Percentiles rank a stretch among this genome's conserved stretches.
These are phyloP conservation scores for Cutaneotrichosporon sp. DNA, from an alignment of 1,284 basidiomycete genomes.

Conservation along the genomic window DNA sequence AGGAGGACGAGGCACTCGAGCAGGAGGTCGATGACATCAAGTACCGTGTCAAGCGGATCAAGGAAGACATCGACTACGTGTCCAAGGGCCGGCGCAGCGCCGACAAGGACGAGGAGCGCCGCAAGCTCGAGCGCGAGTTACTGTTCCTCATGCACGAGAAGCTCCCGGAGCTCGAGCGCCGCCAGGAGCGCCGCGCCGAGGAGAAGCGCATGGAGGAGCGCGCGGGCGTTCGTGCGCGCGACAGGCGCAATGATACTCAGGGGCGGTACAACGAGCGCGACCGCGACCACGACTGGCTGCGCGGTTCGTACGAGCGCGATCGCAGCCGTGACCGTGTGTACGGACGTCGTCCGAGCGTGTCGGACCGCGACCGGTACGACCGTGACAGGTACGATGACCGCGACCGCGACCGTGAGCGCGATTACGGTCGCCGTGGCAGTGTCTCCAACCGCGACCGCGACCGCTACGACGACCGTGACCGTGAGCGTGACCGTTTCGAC, in stretches of 20 bases:
- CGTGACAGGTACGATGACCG: constrained; percentile 9
- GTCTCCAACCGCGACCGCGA: constrained; percentile 23
- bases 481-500: constrained; percentile 40
- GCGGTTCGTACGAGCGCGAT: constrained; percentile 54
- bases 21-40: constrained; percentile 85
- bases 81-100: constrained; percentile 71
- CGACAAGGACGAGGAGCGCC: constrained; percentile 79
- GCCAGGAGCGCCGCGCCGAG: constrained; percentile 76
- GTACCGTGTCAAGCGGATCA: constrained; percentile 80
- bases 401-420: constrained; percentile 27
- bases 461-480: constrained; percentile 28
- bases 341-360: constrained; percentile 38
- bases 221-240: constrained; percentile 75
- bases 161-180: constrained; percentile 84
- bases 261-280: constrained; percentile 62
- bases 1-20: constrained; percentile 84
- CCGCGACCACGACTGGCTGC: constrained; percentile 49
- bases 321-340: constrained; percentile 41
- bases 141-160: constrained; percentile 85
- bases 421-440: constrained; percentile 33
- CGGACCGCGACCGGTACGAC: constrained; percentile 28
- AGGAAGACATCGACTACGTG: constrained; percentile 91
- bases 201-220: constrained; percentile 72
- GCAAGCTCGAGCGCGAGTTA: constrained; percentile 85
- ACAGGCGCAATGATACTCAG: constrained; percentile 78